Evolutionary conservation across 2,329 filamentous ascomycete genomes (phyloP).

Genomic region (Venturia nashicola): DNA sequence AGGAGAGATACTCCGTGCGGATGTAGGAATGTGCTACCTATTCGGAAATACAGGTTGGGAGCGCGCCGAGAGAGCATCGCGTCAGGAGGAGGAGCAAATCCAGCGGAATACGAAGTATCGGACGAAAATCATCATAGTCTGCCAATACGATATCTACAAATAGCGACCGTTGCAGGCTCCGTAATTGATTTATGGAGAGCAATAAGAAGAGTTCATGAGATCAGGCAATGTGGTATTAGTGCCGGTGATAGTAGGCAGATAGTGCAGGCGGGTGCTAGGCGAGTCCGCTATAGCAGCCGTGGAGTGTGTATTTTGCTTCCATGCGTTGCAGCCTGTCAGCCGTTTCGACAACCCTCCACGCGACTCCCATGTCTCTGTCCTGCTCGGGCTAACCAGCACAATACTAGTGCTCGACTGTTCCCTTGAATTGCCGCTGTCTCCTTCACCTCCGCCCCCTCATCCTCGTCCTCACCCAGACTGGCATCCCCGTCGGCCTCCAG

Average conservation of each 20-base stretch:
- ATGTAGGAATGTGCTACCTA: background rate
- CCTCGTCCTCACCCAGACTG: background rate
- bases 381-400: background rate
- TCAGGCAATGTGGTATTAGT: too few relatives aligned
- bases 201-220: too few relatives aligned
- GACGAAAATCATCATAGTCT: too few relatives aligned
- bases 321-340: too few relatives aligned
- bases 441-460: background rate
- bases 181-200: too few relatives aligned
- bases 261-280: too few relatives aligned
- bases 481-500: background rate
- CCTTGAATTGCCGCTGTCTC: slow-evolving; percentile 2
- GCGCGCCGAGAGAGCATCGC: background rate
- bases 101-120: too few relatives aligned
- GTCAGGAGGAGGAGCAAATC: too few relatives aligned
- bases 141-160: too few relatives aligned
- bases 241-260: too few relatives aligned
- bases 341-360: background rate
- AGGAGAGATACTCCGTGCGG: background rate
- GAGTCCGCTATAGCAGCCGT: background rate
- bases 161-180: too few relatives aligned
- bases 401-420: background rate
- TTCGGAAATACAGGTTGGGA: background rate
- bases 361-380: background rate
- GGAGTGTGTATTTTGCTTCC: too few relatives aligned